Evolutionary conservation across 73 alveolate species (phyloP), one percentile per base, ranked within the genome.

Genomic region (Vitrella brassicaformis): DNA sequence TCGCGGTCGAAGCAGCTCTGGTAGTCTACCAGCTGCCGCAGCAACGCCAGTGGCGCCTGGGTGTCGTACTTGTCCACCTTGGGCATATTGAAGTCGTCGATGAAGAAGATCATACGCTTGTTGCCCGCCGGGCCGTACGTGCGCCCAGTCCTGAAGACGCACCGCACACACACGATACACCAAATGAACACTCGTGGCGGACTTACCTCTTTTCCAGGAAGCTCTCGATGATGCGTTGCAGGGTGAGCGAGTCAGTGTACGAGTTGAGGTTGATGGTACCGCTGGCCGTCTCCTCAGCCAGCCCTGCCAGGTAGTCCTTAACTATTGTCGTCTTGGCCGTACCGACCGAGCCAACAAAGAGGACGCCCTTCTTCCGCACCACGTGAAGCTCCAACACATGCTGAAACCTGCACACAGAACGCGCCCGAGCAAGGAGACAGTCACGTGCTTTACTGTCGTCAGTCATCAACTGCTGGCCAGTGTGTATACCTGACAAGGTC

Each of bases 31-130:
- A 93, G 90, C 90, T 95, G 96, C 87, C 98, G 94, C 79, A 97
- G 82, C 87, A 97, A 81, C 81, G 92, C 87, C 71, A 95, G 94
- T 10, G 98, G 99, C 30, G 83, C 67, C 89, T 97, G 97, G 66
- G 99, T 95, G 88, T 98, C 99, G 79, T 94, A 97, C 71, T 90
- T 94, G 83, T 97, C 99, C 31, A 97, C 98, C 71, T 90, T 92
- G n/a, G 99, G 99, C 99, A 97, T 97, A 89, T 96, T 96, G 83
- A 96, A 74, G 78, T 96, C 99, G 85, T 96, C 99, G 81, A 96
- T 91, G 95, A 96, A 96, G 88, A 89, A 96, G 84, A 96, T 96
- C 70, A 96, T 86, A 70, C 85, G 89, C 72, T 96, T 96, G 84
- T 92, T 92, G 74, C 97, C 96, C 68, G 98, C 97, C 71, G 99